Base-by-base conservation (phyloP, 176 grass and related monocot species). In the Microstegium vimineum region DNA sequence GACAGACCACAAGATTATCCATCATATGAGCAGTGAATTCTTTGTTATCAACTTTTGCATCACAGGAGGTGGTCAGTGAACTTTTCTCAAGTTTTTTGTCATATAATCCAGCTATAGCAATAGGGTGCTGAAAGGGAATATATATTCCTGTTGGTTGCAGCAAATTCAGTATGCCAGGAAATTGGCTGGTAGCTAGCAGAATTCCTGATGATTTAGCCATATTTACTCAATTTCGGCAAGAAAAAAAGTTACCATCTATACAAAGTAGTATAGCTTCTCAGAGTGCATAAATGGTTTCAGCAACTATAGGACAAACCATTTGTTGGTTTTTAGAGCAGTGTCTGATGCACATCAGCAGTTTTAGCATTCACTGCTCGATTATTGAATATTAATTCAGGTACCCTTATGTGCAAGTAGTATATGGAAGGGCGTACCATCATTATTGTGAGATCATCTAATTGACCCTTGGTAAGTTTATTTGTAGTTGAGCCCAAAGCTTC, bases 391-490 rank as follows among this genome's bases (percentile, higher is more conserved):
- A 23, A 86, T 73, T 82, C 9, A 73, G 36, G 28, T 66, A 79
- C 12, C 60, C 64, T 47, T 68, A 73, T 56, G 28, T 43, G 54
- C 45, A 77, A 35, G 11, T 18, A 82, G 40, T 70, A 80, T 22
- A 40, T 75, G 45, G 73, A 86, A 68, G 56, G 59, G 73, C 73
- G 47, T 87, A 94, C 92, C 95, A 93, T 98, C 92, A 94, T 94
- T 47, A 98, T 75, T 69, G 92, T 91, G 70, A 94, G 88, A 87
- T 91, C 91, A 85, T 98, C 93, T 67, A 95, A 87, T 73, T 94
- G 87, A 82, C 87, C 93, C 85, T 95, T 90, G 30, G 59, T 86
- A 79, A 86, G 67, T 69, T 87, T 94, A 85, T 93, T 94, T 74
- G 76, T 69, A 67, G 82, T 62, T 78, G 89, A 95, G 36, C 85